A percentile compares a stretch with the other conserved stretches of the same genome.
Evolutionary conservation across 179 eudicot genomes (phyloP).

Genomic region (Kewa caespitosa): DNA sequence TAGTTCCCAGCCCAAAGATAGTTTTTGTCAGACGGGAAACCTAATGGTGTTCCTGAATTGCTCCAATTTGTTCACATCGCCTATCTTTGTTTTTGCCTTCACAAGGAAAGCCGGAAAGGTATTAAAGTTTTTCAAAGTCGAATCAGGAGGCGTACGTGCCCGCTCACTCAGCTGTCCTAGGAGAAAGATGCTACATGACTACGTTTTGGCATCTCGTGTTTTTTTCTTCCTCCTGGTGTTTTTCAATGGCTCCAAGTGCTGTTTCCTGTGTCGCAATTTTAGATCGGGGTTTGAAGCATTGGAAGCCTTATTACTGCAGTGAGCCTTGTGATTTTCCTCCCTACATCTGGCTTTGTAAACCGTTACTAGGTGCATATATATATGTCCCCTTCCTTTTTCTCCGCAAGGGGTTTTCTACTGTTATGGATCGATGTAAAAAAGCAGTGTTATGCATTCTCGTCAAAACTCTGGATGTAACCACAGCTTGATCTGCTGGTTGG

Average conservation of each 20-base stretch:
- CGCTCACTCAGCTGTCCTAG: constrained; percentile 25
- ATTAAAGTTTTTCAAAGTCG: constrained; percentile 27
- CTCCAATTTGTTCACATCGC: neutral
- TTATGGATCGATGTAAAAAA: neutral
- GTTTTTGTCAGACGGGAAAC: constrained; percentile 33
- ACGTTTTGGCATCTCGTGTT: constrained; percentile 19
- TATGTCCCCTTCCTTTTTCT: neutral
- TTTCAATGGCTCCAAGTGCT: constrained; percentile 29
- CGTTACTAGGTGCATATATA: no score
- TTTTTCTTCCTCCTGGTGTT: constrained; percentile 28
- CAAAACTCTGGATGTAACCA: neutral
- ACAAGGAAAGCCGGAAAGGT: neutral
- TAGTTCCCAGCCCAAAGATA: constrained; percentile 49
- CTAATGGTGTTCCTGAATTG: constrained; percentile 14
- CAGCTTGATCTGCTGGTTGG: neutral
- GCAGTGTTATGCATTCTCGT: neutral
- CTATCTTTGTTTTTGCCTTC: neutral
- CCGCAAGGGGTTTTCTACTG: neutral
- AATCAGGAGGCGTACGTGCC: constrained; percentile 22
- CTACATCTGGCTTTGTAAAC: constrained; percentile 28
- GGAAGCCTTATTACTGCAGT: constrained; percentile 23
- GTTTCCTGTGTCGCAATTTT: constrained; percentile 24
- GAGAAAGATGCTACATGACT: constrained; percentile 28
- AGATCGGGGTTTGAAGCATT: constrained; percentile 38
- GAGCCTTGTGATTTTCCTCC: constrained; percentile 31